Evolutionary conservation across 805 yeast species (phyloP).

Genomic region (Pichia sporocuriosa): DNA sequence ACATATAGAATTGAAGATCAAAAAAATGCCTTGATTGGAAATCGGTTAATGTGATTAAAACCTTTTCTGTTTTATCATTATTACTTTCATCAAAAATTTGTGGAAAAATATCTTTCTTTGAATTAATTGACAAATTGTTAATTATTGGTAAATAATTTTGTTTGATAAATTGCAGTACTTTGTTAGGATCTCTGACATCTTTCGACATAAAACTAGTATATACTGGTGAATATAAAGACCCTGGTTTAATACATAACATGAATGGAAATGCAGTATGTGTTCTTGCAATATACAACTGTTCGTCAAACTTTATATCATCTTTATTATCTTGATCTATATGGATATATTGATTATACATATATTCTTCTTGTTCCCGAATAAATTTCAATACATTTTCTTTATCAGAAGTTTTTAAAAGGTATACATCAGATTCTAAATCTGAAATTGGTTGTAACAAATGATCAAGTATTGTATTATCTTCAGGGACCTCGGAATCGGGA

Average conservation of each 20-base stretch:
- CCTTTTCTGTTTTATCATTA: conserved; percentile 34
- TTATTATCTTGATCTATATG: conserved; percentile 22
- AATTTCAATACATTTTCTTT: conserved; percentile 31
- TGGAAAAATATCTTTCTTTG: conserved; percentile 34
- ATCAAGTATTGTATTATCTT: conserved; percentile 57
- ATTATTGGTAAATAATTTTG: conserved; percentile 45
- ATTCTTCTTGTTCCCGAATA: conserved; percentile 35
- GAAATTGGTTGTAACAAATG: conserved; percentile 56
- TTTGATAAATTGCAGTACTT: conserved; percentile 44
- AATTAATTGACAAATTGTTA: conserved; percentile 42
- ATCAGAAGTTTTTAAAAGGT: conserved; percentile 48
- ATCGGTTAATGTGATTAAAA: conserved; percentile 44
- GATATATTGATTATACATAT: conserved; percentile 36
- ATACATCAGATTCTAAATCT: conserved; percentile 47
- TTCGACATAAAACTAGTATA: conserved; percentile 58
- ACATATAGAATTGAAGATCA: conserved; percentile 24
- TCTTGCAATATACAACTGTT: conserved; percentile 42
- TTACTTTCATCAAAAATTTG: conserved; percentile 14
- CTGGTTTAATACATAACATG: conserved; percentile 52
- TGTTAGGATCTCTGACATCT: conserved; percentile 47
- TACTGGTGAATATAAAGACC: conserved; percentile 43
- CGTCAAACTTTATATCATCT: conserved; percentile 30
- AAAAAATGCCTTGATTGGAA: conserved; percentile 27
- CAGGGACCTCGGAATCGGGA: conserved; percentile 42
- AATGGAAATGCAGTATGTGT: conserved; percentile 58